These are phyloP conservation scores for Metschnikowia anglica DNA, from an alignment of 805 yeast genomes.

Conservation along the genomic window DNA sequence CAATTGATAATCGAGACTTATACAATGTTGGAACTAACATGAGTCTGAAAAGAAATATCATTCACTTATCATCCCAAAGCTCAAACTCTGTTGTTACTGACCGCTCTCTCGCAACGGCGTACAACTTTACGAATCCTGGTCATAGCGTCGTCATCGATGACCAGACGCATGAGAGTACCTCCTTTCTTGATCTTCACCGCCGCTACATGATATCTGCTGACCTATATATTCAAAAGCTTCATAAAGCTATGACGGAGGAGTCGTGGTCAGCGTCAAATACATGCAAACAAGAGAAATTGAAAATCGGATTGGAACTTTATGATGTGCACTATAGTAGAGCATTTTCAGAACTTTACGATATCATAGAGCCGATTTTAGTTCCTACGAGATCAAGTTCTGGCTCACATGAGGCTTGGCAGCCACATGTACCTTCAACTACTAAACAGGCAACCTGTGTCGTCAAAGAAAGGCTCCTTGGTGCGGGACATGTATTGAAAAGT, in stretches of 20 bases:
- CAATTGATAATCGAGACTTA: background rate
- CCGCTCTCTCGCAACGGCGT: constrained; percentile 7
- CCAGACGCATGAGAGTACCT: constrained; percentile 1
- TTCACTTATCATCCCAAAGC: constrained; percentile 17
- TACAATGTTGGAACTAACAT: background rate
- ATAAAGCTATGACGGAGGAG: constrained; percentile 5
- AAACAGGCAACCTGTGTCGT: constrained; percentile 13
- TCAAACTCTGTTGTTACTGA: constrained; percentile 17
- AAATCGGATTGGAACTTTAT: constrained; percentile 5
- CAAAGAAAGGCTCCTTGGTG: constrained; percentile 5
- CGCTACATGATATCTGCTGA: constrained; percentile 19
- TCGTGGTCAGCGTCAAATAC: background rate
- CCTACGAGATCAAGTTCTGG: constrained; percentile 9
- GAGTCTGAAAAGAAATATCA: constrained; percentile 2
- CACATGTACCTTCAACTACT: constrained; percentile 7
- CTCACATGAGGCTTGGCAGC: background rate
- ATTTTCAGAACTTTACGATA: constrained; percentile 7
- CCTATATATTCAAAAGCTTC: constrained; percentile 15
- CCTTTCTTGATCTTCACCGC: constrained; percentile 15
- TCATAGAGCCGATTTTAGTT: constrained; percentile 11
- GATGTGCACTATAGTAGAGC: constrained; percentile 5
- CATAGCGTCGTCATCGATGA: constrained; percentile 5
- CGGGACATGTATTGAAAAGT: background rate
- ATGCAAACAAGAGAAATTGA: constrained; percentile 5
- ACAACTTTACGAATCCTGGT: constrained; percentile 16